Evolutionary conservation across 495 filamentous ascomycete species (phyloP).

Genomic region (Penicillium ucsense): DNA sequence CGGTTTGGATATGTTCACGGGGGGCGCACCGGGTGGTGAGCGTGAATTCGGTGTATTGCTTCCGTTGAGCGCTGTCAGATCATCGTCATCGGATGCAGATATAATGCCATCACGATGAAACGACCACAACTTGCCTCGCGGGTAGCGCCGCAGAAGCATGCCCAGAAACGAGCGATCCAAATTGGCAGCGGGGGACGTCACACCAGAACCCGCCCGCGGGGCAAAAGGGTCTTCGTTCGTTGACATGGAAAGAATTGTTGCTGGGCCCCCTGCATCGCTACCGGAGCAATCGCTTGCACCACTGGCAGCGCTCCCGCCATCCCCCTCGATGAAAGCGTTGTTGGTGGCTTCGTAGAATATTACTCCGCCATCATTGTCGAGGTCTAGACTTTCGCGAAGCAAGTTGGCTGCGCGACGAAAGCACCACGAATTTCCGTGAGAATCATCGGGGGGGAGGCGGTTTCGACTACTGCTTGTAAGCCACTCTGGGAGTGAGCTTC

Average conservation of each 20-base stretch:
- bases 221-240: slow-evolving; percentile 33
- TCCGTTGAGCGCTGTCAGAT: slow-evolving; percentile 16
- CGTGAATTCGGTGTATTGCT: slow-evolving; percentile 3
- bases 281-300: slow-evolving; percentile 18
- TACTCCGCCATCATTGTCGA: slow-evolving; percentile 42
- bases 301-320: slow-evolving; percentile 9
- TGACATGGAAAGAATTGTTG: slow-evolving; percentile 28
- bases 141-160: slow-evolving; percentile 47
- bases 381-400: slow-evolving; percentile 45
- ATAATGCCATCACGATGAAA: slow-evolving; percentile 45
- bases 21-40: slow-evolving; percentile 2
- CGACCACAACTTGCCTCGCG: slow-evolving; percentile 55
- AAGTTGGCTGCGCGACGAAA: slow-evolving; percentile 49
- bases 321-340: slow-evolving; percentile 18
- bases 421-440: slow-evolving; percentile 33
- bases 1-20: slow-evolving; percentile 30
- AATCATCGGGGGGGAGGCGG: slow-evolving; percentile 26
- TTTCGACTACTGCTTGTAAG: slow-evolving; percentile 25
- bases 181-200: slow-evolving; percentile 23
- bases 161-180: slow-evolving; percentile 36
- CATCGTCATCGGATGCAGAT: slow-evolving; percentile 34
- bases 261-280: slow-evolving; percentile 19
- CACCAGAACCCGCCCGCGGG: slow-evolving; percentile 23
- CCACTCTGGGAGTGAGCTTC: slow-evolving; percentile 31
- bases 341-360: slow-evolving; percentile 42